These are phyloP conservation scores for Saprolegnia diclina DNA, from an alignment of 352 stramenopile species.

Conservation along the genomic window DNA sequence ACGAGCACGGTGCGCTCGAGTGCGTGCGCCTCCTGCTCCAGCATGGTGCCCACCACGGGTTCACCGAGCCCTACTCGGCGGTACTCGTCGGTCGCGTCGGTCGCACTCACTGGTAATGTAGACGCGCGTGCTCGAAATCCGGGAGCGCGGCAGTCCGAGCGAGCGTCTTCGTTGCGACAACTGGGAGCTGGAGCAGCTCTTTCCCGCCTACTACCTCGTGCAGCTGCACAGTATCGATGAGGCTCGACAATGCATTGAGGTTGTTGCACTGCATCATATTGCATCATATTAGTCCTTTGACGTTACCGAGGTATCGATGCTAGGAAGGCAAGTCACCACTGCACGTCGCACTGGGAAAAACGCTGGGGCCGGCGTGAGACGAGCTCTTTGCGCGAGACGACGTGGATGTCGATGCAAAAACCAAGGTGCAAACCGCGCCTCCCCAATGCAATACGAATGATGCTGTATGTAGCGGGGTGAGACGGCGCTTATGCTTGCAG, in stretches of 20 bases:
- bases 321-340: too few species aligned
- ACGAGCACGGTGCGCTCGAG: neutral
- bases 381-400: neutral
- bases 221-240: neutral
- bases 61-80: too few species aligned
- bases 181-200: neutral
- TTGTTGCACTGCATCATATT: neutral
- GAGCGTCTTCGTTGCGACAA: too few species aligned
- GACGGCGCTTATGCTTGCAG: constrained; percentile 10
- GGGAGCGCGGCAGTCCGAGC: too few species aligned
- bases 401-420: constrained; percentile 16
- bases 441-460: neutral
- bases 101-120: neutral
- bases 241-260: neutral
- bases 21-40: neutral
- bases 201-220: neutral
- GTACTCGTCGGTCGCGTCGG: too few species aligned
- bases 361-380: neutral
- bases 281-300: neutral
- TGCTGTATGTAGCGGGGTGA: neutral
- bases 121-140: neutral
- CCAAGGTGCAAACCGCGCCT: neutral
- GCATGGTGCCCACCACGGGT: neutral
- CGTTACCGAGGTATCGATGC: too few species aligned
- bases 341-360: neutral